Base-by-base conservation (phyloP, 441 rosid species). In the Raphanus hybrid region DNA sequence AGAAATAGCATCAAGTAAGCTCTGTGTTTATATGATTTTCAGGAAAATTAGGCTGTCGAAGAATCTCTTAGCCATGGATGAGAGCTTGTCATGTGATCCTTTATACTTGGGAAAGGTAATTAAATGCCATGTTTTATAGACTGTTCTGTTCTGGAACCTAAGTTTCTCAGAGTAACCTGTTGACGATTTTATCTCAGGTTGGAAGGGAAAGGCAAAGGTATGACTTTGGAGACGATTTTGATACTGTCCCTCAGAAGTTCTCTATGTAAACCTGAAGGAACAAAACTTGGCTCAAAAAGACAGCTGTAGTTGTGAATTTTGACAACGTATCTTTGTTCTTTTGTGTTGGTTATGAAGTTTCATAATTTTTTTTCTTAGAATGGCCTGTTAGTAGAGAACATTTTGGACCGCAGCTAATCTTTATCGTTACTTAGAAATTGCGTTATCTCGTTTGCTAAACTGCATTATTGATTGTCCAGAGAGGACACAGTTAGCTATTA, bases 201-300 rank as follows among this genome's bases (percentile, higher is more conserved):
- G 34, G 97, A 73, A 87, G 88, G 83, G 98, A 93, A 77, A 85
- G 98, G 39, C 98, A 92, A 78, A 90, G 97, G 84, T 91, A 84
- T 11, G 98, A 96, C 85, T 92, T 86, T 15, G 98, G 92, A 66
- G 84, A 81, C 55, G 99, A 96, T 84, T 88, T 88, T 37, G 99
- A 96, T 77, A 32, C 84, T 9, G 98, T 87, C 72, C 99, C 99
- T 68, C 96, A 91, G 86, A 96, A 85, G 85, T 96, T 92, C 78
- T 85, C 88, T 6, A 83, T 88, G 75, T 92, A 84, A 87, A 54
- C 41, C 23, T 10, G 35, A 23, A 65, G 39, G 14, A 64, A 32
- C 37, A 15, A 43, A 77, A 45, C 58, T 48, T 67, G 43, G 64
- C 64, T 71, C 6, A 71, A 45, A 32, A 32, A 4, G 62, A 48